Base-by-base conservation (phyloP, 805 yeast genomes). In the Scheffersomyces lignosus region DNA sequence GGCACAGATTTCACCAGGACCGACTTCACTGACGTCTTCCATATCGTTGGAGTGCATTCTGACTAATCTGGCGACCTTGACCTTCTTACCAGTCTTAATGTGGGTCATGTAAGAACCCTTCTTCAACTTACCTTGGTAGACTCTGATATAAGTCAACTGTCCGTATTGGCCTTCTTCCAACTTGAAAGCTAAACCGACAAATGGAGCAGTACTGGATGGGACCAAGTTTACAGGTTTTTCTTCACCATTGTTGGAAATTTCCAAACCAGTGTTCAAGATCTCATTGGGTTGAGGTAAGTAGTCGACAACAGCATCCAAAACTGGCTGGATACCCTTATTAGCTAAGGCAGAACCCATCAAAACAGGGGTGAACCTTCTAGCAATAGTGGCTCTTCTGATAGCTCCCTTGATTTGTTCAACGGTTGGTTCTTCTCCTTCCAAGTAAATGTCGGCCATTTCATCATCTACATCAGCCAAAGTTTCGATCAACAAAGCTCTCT, bases 21-120 rank as follows among this genome's bases (percentile, higher is more conserved):
- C 93, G 56, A 88, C 83, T 68, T 90, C 97, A 33, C 82, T 86
- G 33, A 88, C 93, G 60, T 93, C 99, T 71, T 93, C 99, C 98
- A 93, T 90, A 61, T 93, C 99, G 45, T 90, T 87, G 18, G 97
- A 88, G 71, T 93, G 98, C 99, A 93, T 93, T 70, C 98, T 84
- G 34, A 89, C 99, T 54, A 93, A 76, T 57, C 99, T 79, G 10
- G 47, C 77, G 36, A 93, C 87, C 71, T 93, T 93, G 47, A 89
- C 87, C 64, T 82, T 87, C 73, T 93, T 93, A 43, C 96, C 96
- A 31, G 91, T 78, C 66, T 91, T 88, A 46, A 87, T 84, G 62
- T 93, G 95, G 43, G 81, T 78, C 66, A 93, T 87, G 68, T 81
- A 84, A 50, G 81, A 73, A 51, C 99, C 99, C 65, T 91, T 93